Percentiles rank a stretch among this genome's conserved stretches.
Evolutionary conservation across 2,329 filamentous ascomycete genomes (phyloP).

Genomic region (Chlorencoelia australis): DNA sequence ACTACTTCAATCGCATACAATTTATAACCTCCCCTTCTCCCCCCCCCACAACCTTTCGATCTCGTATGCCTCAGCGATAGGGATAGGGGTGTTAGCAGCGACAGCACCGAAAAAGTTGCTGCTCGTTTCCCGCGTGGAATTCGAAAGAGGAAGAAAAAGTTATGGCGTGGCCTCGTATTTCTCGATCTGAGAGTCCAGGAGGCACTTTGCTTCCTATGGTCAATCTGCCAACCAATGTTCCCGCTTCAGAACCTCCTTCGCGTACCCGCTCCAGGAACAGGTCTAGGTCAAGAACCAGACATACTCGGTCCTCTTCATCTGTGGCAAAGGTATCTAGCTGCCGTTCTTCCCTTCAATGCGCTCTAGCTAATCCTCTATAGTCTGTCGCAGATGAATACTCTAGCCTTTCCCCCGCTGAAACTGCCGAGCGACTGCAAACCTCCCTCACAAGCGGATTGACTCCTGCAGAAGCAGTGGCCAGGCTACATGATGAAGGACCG

Average conservation of each 20-base stretch:
- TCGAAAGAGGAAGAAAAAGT: slow-evolving; percentile 1
- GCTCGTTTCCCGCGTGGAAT: slow-evolving; percentile 14
- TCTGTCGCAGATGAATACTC: slow-evolving; percentile 47
- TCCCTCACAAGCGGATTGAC: slow-evolving; percentile 77
- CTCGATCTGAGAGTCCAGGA: slow-evolving; percentile 22
- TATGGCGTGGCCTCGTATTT: slow-evolving; percentile 26
- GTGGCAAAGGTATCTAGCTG: slow-evolving; percentile 23
- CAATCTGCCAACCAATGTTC: slow-evolving; percentile 19
- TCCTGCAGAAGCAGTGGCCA: slow-evolving; percentile 67
- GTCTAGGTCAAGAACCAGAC: slow-evolving; percentile 19
- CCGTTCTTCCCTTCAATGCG: neutral
- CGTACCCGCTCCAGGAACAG: slow-evolving; percentile 18
- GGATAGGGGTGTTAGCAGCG: slow-evolving; percentile 14
- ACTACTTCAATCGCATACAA: no score
- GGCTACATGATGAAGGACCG: slow-evolving; percentile 71
- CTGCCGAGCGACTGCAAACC: slow-evolving; percentile 66
- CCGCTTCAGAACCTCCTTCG: slow-evolving; percentile 17
- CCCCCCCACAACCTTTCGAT: no score
- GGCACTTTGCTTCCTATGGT: slow-evolving; percentile 22
- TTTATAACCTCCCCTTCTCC: no score
- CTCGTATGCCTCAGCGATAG: slow-evolving; percentile 27
- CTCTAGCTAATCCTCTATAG: slow-evolving; percentile 17
- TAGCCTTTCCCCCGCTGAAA: slow-evolving; percentile 65
- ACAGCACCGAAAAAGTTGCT: slow-evolving; percentile 27
- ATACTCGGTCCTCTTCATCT: slow-evolving; percentile 24